Evolutionary conservation across 2,329 filamentous ascomycete genomes (phyloP).

Genomic region (Neonectria hederae): DNA sequence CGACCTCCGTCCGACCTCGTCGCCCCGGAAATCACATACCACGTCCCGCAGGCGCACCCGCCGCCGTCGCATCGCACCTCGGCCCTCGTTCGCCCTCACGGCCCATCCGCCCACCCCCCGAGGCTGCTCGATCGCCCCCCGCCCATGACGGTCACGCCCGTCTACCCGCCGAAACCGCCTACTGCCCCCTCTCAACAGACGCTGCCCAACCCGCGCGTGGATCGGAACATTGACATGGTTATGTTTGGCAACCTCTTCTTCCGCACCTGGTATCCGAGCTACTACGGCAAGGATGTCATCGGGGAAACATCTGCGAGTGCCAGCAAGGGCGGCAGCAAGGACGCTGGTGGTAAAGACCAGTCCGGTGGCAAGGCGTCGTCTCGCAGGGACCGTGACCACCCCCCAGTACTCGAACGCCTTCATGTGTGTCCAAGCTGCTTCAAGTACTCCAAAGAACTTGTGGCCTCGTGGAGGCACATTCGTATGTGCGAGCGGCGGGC

Average conservation of each 20-base stretch:
- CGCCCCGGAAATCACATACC: conserved; percentile 54
- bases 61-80: conserved; percentile 39
- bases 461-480: conserved; percentile 67
- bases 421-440: conserved; percentile 95
- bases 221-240: conserved; percentile 87
- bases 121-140: conserved; percentile 44
- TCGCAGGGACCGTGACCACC: conserved; percentile 48
- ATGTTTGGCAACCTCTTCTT: conserved; percentile 86
- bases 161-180: conserved; percentile 49
- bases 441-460: conserved; percentile 79
- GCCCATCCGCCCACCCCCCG: conserved; percentile 45
- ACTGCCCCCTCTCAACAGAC: not conserved
- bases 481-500: conserved; percentile 63
- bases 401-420: conserved; percentile 69
- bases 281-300: conserved; percentile 79
- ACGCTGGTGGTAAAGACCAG: conserved; percentile 42
- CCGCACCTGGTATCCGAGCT: conserved; percentile 91
- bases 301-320: conserved; percentile 56
- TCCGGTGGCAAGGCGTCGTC: conserved; percentile 41
- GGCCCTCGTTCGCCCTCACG: conserved; percentile 48
- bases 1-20: conserved; percentile 49
- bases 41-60: conserved; percentile 48
- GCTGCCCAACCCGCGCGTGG: conserved; percentile 53
- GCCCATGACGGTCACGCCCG: conserved; percentile 44
- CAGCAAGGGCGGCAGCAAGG: conserved; percentile 43